These are phyloP conservation scores for Cladorrhinum sp. DNA, from an alignment of 2,329 filamentous ascomycete species.

Conservation along the genomic window DNA sequence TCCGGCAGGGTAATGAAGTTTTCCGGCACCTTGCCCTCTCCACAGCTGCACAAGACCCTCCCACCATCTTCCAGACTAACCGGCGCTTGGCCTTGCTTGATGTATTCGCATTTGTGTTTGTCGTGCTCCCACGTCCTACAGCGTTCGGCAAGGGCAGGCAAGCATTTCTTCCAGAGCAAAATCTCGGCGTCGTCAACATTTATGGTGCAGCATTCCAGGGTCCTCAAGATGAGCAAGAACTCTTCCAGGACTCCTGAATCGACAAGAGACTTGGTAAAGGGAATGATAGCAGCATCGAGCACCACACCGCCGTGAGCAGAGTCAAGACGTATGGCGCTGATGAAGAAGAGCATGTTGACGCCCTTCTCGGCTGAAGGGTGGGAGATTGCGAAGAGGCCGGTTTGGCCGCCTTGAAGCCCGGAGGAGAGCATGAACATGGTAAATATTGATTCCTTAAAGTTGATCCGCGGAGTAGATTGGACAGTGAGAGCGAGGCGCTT, in stretches of 20 bases:
- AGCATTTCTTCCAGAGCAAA: constrained; percentile 45
- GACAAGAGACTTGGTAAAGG: constrained; percentile 39
- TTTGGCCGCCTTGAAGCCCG: constrained; percentile 44
- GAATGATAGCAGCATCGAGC: constrained; percentile 47
- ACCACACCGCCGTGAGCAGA: constrained; percentile 40
- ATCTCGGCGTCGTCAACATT: constrained; percentile 55
- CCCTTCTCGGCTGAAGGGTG: constrained; percentile 35
- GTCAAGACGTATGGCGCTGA: constrained; percentile 45
- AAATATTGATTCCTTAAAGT: constrained; percentile 49
- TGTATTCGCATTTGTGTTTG: constrained; percentile 42
- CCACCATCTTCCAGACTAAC: constrained; percentile 36
- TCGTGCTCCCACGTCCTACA: constrained; percentile 48
- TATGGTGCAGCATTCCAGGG: constrained; percentile 37
- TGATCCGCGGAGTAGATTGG: constrained; percentile 31
- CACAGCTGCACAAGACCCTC: constrained; percentile 45
- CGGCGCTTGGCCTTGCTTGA: constrained; percentile 35
- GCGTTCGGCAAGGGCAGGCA: constrained; percentile 46
- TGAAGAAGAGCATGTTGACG: constrained; percentile 40
- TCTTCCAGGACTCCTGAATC: constrained; percentile 32
- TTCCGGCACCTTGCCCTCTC: constrained; percentile 41
- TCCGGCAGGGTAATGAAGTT: constrained; percentile 40
- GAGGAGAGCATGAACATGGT: constrained; percentile 46
- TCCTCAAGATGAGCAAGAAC: constrained; percentile 39
- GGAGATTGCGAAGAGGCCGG: constrained; percentile 43
- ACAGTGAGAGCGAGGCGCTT: not conserved